A percentile compares a stretch with the other conserved stretches of the same genome.
Evolutionary conservation across 768 basidiomycete genomes (phyloP).

Genomic region (Hygrophorus russula): DNA sequence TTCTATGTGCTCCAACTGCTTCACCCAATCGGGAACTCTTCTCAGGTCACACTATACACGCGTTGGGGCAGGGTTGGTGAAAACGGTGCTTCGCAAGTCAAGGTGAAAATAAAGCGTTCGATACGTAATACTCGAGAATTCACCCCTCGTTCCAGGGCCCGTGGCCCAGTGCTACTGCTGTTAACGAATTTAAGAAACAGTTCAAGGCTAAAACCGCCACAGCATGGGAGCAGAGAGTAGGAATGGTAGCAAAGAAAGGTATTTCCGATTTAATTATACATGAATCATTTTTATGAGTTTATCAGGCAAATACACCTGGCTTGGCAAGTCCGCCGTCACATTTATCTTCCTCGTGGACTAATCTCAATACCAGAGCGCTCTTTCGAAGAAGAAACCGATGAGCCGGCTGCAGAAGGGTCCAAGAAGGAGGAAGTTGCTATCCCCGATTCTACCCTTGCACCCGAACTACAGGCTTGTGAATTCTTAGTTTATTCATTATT

Average conservation of each 20-base stretch:
- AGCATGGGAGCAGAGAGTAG: constrained; percentile 37
- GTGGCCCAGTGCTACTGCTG: constrained; percentile 24
- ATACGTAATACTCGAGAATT: neutral
- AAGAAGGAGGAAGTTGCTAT: constrained; percentile 25
- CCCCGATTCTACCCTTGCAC: constrained; percentile 32
- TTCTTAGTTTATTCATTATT: neutral
- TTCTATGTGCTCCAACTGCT: constrained; percentile 52
- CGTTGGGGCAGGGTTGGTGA: constrained; percentile 59
- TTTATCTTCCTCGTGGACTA: neutral
- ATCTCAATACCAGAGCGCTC: constrained; percentile 28
- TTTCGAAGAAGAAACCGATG: constrained; percentile 39
- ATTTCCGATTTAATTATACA: constrained; percentile 1
- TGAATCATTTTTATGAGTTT: neutral
- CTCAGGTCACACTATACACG: constrained; percentile 30
- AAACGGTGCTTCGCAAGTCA: constrained; percentile 34
- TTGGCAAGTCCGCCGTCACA: constrained; percentile 27
- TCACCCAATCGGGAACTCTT: constrained; percentile 31
- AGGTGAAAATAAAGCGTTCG: constrained; percentile 20
- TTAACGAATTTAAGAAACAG: constrained; percentile 48
- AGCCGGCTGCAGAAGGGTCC: constrained; percentile 21
- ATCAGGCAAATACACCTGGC: constrained; percentile 48
- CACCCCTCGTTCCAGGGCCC: constrained; percentile 29
- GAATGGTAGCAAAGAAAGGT: constrained; percentile 43
- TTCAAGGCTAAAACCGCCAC: constrained; percentile 43
- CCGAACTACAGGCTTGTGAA: constrained; percentile 31